Evolutionary conservation across 106 monocot species (phyloP), one percentile per base, ranked within the genome.

Genomic region (Xerophyta viscosa): DNA sequence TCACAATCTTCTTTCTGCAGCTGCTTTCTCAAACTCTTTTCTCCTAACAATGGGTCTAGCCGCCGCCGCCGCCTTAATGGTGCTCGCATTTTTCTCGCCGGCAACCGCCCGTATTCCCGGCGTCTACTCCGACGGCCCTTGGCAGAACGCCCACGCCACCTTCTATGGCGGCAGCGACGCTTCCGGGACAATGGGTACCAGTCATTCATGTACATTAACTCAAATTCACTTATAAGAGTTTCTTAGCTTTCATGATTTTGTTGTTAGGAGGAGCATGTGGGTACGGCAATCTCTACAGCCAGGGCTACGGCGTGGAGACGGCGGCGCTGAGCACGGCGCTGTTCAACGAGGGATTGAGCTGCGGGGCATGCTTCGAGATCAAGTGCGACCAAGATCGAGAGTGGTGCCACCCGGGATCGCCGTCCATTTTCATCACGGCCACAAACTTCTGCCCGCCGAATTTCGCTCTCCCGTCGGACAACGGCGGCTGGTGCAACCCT

Each of bases 151-250:
- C 29, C 88, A 88, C 76, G 88, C 88, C 69, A 88, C 88, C 27
- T 88, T 88, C 76, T 88, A 88, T 65, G 88, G 88, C 41, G 88
- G 88, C 39, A 83, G 79, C 60, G 88, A 88, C 57, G 88, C 88
- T 56, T 88, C 88, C 56, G 88, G 88, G 66, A 88, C 88, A 23
- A 88, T 88, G 88, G 88, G 88, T 88, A 72, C 36, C 21, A n/a
- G n/a, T n/a, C n/a, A n/a, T n/a, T n/a, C n/a, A n/a, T n/a, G n/a
- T n/a, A n/a, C n/a, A n/a, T n/a, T n/a, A n/a, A n/a, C n/a, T n/a
- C n/a, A 39, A 2, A 3, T 39, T 39, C 15, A 12, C 13, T 39
- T 39, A 7, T 3, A 12, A 8, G 10, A 2, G 6, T 39, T 1
- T 39, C 15, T 3, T 39, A 1, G 6, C 10, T 39, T 10, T 10